Base-by-base conservation (phyloP, 1,284 basidiomycete species). In the Porogramme epimiltina region DNA sequence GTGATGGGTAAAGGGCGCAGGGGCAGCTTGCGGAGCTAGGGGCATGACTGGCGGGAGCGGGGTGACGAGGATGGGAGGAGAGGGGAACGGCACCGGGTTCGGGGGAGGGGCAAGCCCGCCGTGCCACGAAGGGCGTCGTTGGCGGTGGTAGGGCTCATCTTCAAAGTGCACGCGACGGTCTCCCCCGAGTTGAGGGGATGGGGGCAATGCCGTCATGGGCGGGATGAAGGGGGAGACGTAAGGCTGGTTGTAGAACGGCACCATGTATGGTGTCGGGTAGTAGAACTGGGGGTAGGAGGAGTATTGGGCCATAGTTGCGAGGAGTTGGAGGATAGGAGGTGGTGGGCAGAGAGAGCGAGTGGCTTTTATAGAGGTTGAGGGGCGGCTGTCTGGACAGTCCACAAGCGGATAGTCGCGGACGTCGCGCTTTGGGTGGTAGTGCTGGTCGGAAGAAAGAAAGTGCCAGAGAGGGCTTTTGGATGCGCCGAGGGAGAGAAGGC, bases 111-210 rank as follows among this genome's bases (percentile, higher is more conserved):
- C 60, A 22, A 55, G 56, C 13, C 58, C 60, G 6, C 57, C 63
- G 43, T 66, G 61, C 64, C 66, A 70, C 19, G 68, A 70, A 11
- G 66, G 66, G 16, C 64, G 63, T 34, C 66, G 62, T 16, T 52
- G 46, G n/a, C 61, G 64, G 1, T 49, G 45, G 18, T 51, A 56
- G 8, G 53, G 55, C 22, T 60, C 52, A 16, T 66, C 65, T 36
- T 62, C 64, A 45, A 65, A 68, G 47, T 56, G 63, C n/a, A 66
- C 66, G 11, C 57, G 60, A 19, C 64, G 59, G 4, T 55, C 52
- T 3, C 56, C 52, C 23, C 61, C 59, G 3, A 55, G 51, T 4
- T 61, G 56, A 18, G 63, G 56, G 2, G 59, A 52, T 3, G 60
- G 50, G 16, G 62, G 57, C 2, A 63, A 59, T 10, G 18, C 36